Conservation (phyloP, 495 filamentous ascomycete genomes). For the Penicillium atrosanguineum region DNA sequence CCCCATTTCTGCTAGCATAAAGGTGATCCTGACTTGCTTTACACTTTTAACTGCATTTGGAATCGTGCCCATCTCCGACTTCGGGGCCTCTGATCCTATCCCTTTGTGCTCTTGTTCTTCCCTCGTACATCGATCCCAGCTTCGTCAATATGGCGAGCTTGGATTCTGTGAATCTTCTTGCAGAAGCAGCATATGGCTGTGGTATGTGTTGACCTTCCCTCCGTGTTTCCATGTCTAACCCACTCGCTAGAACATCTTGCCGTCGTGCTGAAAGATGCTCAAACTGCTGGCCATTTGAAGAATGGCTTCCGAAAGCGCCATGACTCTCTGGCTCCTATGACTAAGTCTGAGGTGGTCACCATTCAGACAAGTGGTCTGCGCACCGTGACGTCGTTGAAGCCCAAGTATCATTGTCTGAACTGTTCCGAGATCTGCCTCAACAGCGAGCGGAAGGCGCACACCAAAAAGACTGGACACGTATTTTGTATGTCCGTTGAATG, state of each 20-base stretch:
- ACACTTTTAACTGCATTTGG: not conserved
- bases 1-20: conserved; percentile 1
- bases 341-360: conserved; percentile 22
- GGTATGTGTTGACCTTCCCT: conserved; percentile 29
- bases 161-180: conserved; percentile 33
- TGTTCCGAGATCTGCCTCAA: conserved; percentile 37
- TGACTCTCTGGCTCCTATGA: conserved; percentile 29
- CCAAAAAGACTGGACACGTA: conserved; percentile 40
- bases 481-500: conserved; percentile 34
- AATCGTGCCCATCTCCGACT: conserved; percentile 3
- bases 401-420: conserved; percentile 41
- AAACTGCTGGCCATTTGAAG: conserved; percentile 39
- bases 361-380: conserved; percentile 26
- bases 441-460: conserved; percentile 36
- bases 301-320: conserved; percentile 35
- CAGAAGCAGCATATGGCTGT: conserved; percentile 46
- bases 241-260: conserved; percentile 40
- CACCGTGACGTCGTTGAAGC: conserved; percentile 32
- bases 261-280: conserved; percentile 27
- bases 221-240: conserved; percentile 10
- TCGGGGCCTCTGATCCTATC: conserved; percentile 1
- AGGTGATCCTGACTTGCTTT: not conserved
- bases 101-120: conserved; percentile 5
- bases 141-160: conserved; percentile 33
- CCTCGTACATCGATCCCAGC: conserved; percentile 1